Conservation (phyloP, 345 rosid species). For the Chamaenerion angustifolium region DNA sequence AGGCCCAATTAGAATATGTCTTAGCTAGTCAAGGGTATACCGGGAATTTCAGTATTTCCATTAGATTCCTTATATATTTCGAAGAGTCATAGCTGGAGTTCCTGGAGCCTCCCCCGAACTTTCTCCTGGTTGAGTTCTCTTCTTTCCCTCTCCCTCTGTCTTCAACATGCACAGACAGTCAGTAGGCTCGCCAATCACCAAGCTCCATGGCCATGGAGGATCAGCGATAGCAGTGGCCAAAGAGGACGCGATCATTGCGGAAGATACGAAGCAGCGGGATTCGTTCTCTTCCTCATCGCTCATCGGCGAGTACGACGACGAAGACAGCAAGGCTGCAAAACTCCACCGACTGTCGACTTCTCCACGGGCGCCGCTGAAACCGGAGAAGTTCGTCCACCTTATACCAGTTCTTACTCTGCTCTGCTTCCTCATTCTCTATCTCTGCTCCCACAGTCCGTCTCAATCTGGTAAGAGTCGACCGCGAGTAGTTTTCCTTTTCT, state of each 20-base stretch:
- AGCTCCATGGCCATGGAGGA: conserved; percentile 52
- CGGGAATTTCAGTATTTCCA: not conserved
- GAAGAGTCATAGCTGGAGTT: conserved; percentile 3
- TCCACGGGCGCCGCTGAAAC: conserved; percentile 23
- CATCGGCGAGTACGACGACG: conserved; percentile 21
- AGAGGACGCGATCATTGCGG: conserved; percentile 18
- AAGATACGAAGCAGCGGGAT: conserved; percentile 16
- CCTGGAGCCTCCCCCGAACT: conserved; percentile 9
- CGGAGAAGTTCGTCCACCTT: conserved; percentile 64
- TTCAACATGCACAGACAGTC: conserved; percentile 80
- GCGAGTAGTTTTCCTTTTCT: not conserved
- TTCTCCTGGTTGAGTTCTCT: no score
- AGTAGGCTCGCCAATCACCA: conserved; percentile 61
- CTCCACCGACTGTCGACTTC: conserved; percentile 43
- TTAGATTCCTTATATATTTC: not conserved
- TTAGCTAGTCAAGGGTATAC: not conserved
- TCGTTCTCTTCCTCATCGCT: conserved; percentile 13
- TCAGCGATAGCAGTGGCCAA: conserved; percentile 14
- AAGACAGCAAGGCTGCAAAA: conserved; percentile 35
- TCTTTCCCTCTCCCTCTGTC: conserved; percentile 3
- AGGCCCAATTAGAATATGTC: not conserved
- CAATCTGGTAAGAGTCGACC: conserved; percentile 34
- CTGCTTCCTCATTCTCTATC: conserved; percentile 74
- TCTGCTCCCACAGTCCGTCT: conserved; percentile 71
- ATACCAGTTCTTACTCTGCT: conserved; percentile 67